Evolutionary conservation across 208 protist species (phyloP).

Genomic region (Phytomonas francai): DNA sequence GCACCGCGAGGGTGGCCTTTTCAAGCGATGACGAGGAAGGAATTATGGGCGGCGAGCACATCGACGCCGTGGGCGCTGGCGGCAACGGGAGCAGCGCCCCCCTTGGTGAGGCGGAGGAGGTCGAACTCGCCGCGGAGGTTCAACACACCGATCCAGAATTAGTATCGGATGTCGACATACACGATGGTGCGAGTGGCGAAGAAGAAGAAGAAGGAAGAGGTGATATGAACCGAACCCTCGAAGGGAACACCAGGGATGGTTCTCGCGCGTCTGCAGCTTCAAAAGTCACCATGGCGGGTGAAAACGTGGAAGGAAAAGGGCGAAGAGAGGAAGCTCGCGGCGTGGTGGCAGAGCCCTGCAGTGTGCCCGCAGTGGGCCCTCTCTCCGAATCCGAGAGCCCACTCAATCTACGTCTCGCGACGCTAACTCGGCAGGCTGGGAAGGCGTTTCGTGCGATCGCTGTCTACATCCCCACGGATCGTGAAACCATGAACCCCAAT

Average conservation of each 20-base stretch:
- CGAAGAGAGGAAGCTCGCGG: not conserved
- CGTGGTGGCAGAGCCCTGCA: slow-evolving; percentile 1
- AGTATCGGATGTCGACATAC: not conserved
- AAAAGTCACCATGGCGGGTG: not conserved
- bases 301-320: not conserved
- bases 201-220: not conserved
- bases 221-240: not conserved
- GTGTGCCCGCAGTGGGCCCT: slow-evolving; percentile 24
- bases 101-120: slow-evolving; percentile 32
- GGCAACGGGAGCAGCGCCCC: slow-evolving; percentile 1
- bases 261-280: not conserved
- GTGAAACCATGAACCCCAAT: slow-evolving; percentile 54
- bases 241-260: not conserved
- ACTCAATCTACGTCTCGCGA: slow-evolving; percentile 81
- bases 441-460: slow-evolving; percentile 80
- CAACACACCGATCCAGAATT: not conserved
- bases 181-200: not conserved
- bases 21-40: slow-evolving; percentile 9
- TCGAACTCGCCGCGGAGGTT: slow-evolving; percentile 37
- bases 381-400: slow-evolving; percentile 72
- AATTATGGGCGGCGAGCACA: not conserved
- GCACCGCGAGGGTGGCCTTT: slow-evolving; percentile 1
- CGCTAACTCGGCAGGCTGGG: slow-evolving; percentile 68
- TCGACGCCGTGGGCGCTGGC: not conserved
- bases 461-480: slow-evolving; percentile 48